Evolutionary conservation across 805 yeast species (phyloP).

Genomic region (Komagataella ulmi): DNA sequence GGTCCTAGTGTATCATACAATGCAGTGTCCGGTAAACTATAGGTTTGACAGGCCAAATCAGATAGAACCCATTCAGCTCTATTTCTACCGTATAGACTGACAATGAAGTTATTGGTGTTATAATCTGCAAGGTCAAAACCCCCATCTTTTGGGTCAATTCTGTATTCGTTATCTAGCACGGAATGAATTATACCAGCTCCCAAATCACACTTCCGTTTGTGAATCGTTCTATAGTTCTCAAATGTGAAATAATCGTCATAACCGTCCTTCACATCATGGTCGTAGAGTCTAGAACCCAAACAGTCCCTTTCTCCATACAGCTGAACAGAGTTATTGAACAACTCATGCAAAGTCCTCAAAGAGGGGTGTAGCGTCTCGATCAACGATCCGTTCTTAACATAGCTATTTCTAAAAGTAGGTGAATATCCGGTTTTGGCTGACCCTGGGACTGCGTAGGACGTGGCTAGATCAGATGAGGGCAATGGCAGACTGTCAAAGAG

Average conservation of each 20-base stretch:
- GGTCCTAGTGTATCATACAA: slow-evolving; percentile 47
- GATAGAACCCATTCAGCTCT: slow-evolving; percentile 56
- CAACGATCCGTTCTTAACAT: slow-evolving; percentile 1
- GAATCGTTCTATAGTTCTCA: slow-evolving; percentile 28
- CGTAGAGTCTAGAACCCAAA: slow-evolving; percentile 23
- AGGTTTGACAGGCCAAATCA: slow-evolving; percentile 55
- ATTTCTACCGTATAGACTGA: slow-evolving; percentile 44
- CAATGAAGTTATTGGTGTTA: slow-evolving; percentile 21
- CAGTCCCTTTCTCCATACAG: slow-evolving; percentile 17
- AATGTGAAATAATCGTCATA: slow-evolving; percentile 28
- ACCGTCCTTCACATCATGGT: slow-evolving; percentile 16
- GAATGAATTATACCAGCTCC: slow-evolving; percentile 43
- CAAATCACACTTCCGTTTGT: slow-evolving; percentile 26
- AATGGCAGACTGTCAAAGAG: neutral
- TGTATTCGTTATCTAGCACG: slow-evolving; percentile 14
- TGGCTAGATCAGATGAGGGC: neutral
- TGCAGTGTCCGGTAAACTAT: slow-evolving; percentile 39
- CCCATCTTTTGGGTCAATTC: slow-evolving; percentile 8
- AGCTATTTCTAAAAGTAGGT: slow-evolving; percentile 1
- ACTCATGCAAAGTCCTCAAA: slow-evolving; percentile 23
- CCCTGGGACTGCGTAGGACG: neutral
- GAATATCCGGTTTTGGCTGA: slow-evolving; percentile 1
- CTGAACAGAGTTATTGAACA: slow-evolving; percentile 16
- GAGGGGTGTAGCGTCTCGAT: slow-evolving; percentile 15
- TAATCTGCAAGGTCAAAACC: neutral